Evolutionary conservation across 2,329 filamentous ascomycete species (phyloP), one percentile per base, ranked within the genome.

Genomic region (Cytospora paraplurivora): DNA sequence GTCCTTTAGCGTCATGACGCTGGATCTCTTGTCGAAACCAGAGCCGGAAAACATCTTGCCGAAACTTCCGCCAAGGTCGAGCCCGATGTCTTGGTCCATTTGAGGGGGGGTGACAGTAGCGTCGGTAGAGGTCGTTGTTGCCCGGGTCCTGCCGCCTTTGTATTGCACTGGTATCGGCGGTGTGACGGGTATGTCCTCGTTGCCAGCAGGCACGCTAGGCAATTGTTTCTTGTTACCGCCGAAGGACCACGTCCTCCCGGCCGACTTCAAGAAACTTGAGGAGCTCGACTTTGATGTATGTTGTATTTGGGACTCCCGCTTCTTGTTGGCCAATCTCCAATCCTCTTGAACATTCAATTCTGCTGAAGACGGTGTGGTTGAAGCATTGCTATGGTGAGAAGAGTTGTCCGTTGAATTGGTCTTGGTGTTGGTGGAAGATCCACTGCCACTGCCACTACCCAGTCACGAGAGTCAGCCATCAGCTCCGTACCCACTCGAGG

Each of bases 381-480:
- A 87, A 59, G 79, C 82, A 73, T 85, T 85, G 73, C 85, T 87
- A 72, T 87, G 82, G 70, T 84, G 81, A 56, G 85, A 87, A 38
- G 84, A 87, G 69, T 82, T 84, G 73, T 87, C 85, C 68, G 81
- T 83, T 59, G 83, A 85, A 57, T 79, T 80, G 65, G 82, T 82
- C 74, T 86, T 85, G 64, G 84, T 87, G 44, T 82, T 85, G 72
- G 85, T 86, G 69, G 84, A 86, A 51, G 84, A 82, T 68, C 83
- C 83, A 76, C 84, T 86, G 73, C 83, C 83, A 76, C 84, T 86
- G 73, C 82, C 83, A 70, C 83, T 86, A 72, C 69, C 65, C 65
- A 34, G 41, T 27, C 4, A 27, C 17, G 72, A 71, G 72, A 74
- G 73, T 79, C 73, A 78, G 75, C 73, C 10, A 44, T 44, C 41